Evolutionary conservation across 139 green algal species (phyloP).

Genomic region (Zygnema cylindricum): DNA sequence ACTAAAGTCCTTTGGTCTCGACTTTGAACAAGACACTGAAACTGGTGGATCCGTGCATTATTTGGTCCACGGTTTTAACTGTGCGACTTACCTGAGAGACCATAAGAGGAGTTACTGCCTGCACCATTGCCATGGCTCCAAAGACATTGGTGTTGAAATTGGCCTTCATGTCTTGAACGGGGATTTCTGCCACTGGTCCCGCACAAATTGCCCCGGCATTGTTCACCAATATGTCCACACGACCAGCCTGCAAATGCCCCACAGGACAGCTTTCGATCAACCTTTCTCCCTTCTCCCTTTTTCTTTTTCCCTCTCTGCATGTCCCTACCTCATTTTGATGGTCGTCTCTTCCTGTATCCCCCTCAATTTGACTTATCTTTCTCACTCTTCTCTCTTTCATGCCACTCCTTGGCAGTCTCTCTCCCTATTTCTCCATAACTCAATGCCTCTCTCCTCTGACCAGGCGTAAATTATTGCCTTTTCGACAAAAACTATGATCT

Average conservation of each 20-base stretch:
- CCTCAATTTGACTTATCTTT: no score
- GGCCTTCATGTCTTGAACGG: conserved; percentile 55
- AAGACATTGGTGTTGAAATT: conserved; percentile 64
- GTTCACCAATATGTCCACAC: conserved; percentile 64
- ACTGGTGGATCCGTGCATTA: no score
- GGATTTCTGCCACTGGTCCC: conserved; percentile 66
- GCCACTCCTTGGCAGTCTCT: no score
- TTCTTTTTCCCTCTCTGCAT: not conserved
- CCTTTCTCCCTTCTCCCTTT: not conserved
- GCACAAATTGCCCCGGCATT: conserved; percentile 63
- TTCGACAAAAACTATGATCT: no score
- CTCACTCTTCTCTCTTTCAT: no score
- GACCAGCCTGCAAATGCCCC: conserved; percentile 42
- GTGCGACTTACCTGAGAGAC: conserved; percentile 5
- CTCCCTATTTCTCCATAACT: no score
- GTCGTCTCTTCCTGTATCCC: not conserved
- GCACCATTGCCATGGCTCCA: conserved; percentile 57
- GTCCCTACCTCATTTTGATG: not conserved
- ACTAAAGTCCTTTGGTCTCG: no score
- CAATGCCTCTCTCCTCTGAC: no score
- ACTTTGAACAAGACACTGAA: no score
- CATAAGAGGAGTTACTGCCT: conserved; percentile 66
- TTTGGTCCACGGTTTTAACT: no score
- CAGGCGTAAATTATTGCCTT: no score
- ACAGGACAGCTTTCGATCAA: no score